Conservation (phyloP, 2,329 filamentous ascomycete species). For the Mariannaea elegans region DNA sequence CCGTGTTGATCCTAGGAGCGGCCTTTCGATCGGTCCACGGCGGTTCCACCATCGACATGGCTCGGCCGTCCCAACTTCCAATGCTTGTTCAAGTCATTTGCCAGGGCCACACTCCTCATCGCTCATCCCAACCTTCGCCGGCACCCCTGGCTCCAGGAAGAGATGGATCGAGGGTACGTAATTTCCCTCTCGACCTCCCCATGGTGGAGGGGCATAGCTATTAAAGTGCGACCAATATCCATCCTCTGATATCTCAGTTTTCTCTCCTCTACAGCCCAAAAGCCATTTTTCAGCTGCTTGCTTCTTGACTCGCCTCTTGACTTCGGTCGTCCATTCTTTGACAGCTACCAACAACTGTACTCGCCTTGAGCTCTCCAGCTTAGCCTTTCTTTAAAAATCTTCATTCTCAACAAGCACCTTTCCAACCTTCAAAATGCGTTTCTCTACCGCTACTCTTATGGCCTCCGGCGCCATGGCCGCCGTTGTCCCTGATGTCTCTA, state of each 20-base stretch:
- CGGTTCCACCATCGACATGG: slow-evolving; percentile 33
- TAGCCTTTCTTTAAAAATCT: slow-evolving; percentile 38
- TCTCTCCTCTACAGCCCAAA: slow-evolving; percentile 52
- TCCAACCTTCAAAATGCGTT: slow-evolving; percentile 67
- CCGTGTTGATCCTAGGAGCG: slow-evolving; percentile 32
- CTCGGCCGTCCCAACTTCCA: slow-evolving; percentile 26
- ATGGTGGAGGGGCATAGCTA: slow-evolving; percentile 44
- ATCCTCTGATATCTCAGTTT: slow-evolving; percentile 37
- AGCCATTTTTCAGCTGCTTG: slow-evolving; percentile 52
- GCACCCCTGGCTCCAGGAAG: slow-evolving; percentile 34
- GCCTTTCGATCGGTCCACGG: slow-evolving; percentile 23
- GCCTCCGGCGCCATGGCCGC: slow-evolving; percentile 47
- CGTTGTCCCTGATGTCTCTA: slow-evolving; percentile 48
- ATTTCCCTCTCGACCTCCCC: slow-evolving; percentile 37
- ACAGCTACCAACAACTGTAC: slow-evolving; percentile 37
- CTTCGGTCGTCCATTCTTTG: slow-evolving; percentile 68
- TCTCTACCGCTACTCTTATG: slow-evolving; percentile 62
- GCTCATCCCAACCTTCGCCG: slow-evolving; percentile 29
- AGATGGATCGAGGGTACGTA: slow-evolving; percentile 33
- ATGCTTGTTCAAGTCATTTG: slow-evolving; percentile 35
- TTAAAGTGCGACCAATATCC: slow-evolving; percentile 58
- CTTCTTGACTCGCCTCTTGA: slow-evolving; percentile 55
- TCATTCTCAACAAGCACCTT: slow-evolving; percentile 34
- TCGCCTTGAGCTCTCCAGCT: slow-evolving; percentile 39
- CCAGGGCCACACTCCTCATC: slow-evolving; percentile 32